A percentile compares a stretch with the other conserved stretches of the same genome.
phyloP scores from a whole-genome alignment of 2,329 filamentous ascomycete genomes.

The Trichoderma hamatum region DNA sequence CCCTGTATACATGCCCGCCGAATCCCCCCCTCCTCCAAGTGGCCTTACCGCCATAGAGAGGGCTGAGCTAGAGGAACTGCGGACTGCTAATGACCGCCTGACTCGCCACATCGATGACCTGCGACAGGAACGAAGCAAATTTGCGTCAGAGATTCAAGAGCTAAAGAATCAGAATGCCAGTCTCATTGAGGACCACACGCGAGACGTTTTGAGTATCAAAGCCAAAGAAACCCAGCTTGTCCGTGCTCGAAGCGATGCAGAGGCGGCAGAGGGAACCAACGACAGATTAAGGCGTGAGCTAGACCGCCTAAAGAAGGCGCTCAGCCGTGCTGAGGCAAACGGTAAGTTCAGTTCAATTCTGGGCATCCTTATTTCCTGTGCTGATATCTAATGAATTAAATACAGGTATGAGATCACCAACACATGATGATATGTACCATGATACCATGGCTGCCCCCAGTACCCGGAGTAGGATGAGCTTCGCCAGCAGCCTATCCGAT shows the following conservation, averaged over 20 bases:
- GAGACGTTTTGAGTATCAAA: slow-evolving; percentile 94
- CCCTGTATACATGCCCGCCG: slow-evolving; percentile 52
- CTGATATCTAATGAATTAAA: slow-evolving; percentile 25
- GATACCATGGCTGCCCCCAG: slow-evolving; percentile 50
- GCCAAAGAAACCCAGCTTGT: slow-evolving; percentile 98
- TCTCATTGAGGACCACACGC: slow-evolving; percentile 94
- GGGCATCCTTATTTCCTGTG: neutral
- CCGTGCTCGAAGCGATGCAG: slow-evolving; percentile 84
- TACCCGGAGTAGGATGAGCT: slow-evolving; percentile 60
- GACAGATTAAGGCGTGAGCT: slow-evolving; percentile 85
- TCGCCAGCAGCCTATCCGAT: slow-evolving; percentile 68
- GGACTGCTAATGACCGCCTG: slow-evolving; percentile 78
- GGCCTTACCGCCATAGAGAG: slow-evolving; percentile 79
- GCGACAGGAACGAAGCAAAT: slow-evolving; percentile 76
- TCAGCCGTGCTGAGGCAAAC: slow-evolving; percentile 61
- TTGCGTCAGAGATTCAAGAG: slow-evolving; percentile 87
- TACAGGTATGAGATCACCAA: slow-evolving; percentile 52
- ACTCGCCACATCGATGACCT: slow-evolving; percentile 76
- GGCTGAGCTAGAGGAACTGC: slow-evolving; percentile 89
- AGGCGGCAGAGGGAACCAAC: slow-evolving; percentile 83
- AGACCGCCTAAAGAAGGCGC: slow-evolving; percentile 88
- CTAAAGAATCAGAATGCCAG: slow-evolving; percentile 96
- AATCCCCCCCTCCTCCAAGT: slow-evolving; percentile 62
- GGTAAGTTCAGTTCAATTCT: slow-evolving; percentile 31
- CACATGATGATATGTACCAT: slow-evolving; percentile 64